These are phyloP conservation scores for Chaetomium strumarium DNA, from an alignment of 2,329 filamentous ascomycete species.

Conservation along the genomic window DNA sequence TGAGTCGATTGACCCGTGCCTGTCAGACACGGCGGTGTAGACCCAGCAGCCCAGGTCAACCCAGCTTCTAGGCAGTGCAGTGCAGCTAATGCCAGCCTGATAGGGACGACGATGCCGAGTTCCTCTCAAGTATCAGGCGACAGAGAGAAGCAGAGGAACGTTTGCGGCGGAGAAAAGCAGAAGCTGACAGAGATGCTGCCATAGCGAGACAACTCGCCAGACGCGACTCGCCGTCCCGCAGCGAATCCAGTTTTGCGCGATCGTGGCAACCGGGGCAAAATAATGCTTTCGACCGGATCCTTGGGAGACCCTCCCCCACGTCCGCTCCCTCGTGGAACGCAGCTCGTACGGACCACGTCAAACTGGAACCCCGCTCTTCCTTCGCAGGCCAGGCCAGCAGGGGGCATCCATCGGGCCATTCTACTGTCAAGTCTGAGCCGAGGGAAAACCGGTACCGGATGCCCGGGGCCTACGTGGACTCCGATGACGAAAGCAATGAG, in stretches of 20 bases:
- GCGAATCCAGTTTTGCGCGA: neutral
- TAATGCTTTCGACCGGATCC: conserved; percentile 22
- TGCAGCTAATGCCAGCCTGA: neutral
- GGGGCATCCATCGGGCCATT: neutral
- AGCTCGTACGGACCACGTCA: neutral
- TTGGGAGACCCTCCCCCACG: conserved; percentile 12
- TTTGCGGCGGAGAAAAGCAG: conserved; percentile 32
- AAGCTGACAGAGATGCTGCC: conserved; percentile 30
- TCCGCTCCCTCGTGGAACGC: neutral
- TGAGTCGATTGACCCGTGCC: conserved; percentile 13
- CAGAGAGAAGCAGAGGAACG: conserved; percentile 34
- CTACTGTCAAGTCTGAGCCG: conserved; percentile 1
- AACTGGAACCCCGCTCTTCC: neutral
- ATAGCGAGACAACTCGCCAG: conserved; percentile 17
- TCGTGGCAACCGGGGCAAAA: conserved; percentile 10
- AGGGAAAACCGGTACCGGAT: conserved; percentile 1
- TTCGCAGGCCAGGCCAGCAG: neutral
- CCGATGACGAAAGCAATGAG: conserved; percentile 6
- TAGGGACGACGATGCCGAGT: conserved; percentile 23
- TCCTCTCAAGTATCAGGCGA: conserved; percentile 21
- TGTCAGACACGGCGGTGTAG: neutral
- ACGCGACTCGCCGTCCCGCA: neutral
- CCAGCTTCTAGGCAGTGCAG: neutral
- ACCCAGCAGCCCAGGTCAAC: neutral
- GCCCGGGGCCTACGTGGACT: conserved; percentile 12